Evolutionary conservation across 768 basidiomycete genomes (phyloP), one percentile per base, ranked within the genome.

Genomic region (Ephemerocybe angulata): DNA sequence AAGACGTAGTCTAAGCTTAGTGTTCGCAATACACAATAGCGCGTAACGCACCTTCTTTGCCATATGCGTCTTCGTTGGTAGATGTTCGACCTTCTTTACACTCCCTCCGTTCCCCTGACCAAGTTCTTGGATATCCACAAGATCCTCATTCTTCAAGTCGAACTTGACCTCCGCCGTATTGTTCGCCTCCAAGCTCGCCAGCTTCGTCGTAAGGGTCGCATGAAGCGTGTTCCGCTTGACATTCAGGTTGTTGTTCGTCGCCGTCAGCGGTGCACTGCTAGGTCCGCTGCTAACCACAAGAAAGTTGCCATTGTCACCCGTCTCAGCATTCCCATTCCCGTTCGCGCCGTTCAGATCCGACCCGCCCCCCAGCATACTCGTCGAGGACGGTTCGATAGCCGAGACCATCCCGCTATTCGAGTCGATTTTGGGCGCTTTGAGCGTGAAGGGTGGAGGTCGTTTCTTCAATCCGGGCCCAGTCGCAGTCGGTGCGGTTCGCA

Each of bases 31-130:
- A 33, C 50, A 19, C 43, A 1, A 21, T 8, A 31, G 19, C 17
- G 4, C n/a, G n/a, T n/a, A n/a, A 70, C 86, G 54, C 64, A 88
- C 97, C 85, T 99, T 99, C 77, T 97, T 95, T 3, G 97, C 97
- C 96, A 99, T 98, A 62, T 93, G 82, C 15, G 86, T 93, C 35
- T 87, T 87, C 29, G 93, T 92, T 12, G 93, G 93, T 13, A 83
- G 78, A 67, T 99, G 97, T 70, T 95, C 86, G 17, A 97, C 95
- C 72, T 90, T 91, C 72, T 94, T 94, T 46, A 99, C 97, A 52
- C 95, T 97, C 52, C 97, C 97, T 1, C 97, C 95, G 65, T 98
- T 98, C 3, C 97, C 97, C 60, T 91, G 87, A 3, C 97, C 97
- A 3, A 99, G 79, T 70, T 99, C 97, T 52, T 84, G 82, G 43